These are phyloP conservation scores for Camptophora hylomeconis DNA, from an alignment of 2,329 filamentous ascomycete genomes.

Conservation along the genomic window DNA sequence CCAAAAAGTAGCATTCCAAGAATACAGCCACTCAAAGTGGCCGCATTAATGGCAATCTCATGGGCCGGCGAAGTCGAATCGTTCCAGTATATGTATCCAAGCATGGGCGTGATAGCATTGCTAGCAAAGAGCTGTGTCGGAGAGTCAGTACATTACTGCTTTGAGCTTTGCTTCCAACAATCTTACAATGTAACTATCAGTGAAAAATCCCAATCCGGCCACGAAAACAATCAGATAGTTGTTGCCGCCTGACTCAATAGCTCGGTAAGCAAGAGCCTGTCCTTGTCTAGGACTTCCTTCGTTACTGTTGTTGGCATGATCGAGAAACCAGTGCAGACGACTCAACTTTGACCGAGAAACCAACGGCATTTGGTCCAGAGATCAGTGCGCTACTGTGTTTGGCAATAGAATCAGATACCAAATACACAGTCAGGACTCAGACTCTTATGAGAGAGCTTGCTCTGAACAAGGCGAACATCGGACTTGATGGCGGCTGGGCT, in stretches of 20 bases:
- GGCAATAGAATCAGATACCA: too few species aligned
- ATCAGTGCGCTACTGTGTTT: too few species aligned
- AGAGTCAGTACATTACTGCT: too few species aligned
- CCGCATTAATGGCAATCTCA: background rate
- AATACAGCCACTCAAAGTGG: conserved; percentile 1
- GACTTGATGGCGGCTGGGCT: too few species aligned
- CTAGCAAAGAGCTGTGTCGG: too few species aligned
- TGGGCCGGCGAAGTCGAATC: background rate
- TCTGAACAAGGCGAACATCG: too few species aligned
- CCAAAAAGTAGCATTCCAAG: conserved; percentile 2
- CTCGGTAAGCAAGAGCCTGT: background rate
- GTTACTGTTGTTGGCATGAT: background rate
- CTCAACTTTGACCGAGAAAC: too few species aligned
- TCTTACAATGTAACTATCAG: conserved; percentile 17
- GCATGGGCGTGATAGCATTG: conserved; percentile 1
- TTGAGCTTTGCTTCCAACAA: too few species aligned
- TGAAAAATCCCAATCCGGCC: conserved; percentile 16
- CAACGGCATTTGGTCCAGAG: too few species aligned
- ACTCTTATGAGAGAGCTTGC: too few species aligned
- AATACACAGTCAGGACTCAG: too few species aligned
- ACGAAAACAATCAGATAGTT: conserved; percentile 15
- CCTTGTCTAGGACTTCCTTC: conserved; percentile 1
- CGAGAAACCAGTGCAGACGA: conserved; percentile 1
- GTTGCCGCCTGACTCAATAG: conserved; percentile 3
- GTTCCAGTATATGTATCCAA: conserved; percentile 1